Evolutionary conservation across 176 grass and related monocot species (phyloP).

Genomic region (Eleusine coracana): DNA sequence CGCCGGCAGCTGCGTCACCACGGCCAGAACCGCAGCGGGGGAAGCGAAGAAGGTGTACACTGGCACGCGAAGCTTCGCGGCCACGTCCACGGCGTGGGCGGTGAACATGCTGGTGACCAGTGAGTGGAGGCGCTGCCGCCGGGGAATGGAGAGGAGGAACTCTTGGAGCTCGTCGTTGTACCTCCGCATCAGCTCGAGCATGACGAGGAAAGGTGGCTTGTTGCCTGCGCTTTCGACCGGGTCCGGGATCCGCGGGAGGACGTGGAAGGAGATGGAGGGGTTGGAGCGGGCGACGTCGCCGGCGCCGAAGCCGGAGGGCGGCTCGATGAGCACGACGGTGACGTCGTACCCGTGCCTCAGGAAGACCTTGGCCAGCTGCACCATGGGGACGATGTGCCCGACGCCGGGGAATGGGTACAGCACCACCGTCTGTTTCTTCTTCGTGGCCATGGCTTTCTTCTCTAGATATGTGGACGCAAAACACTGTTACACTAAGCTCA

Average conservation of each 20-base stretch:
- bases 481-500: no score
- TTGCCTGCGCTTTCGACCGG: background rate
- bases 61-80: background rate
- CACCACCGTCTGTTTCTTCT: background rate
- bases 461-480: background rate
- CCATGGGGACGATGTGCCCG: slow-evolving; percentile 42
- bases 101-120: background rate
- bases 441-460: background rate
- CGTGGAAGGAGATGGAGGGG: slow-evolving; percentile 42
- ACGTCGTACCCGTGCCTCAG: slow-evolving; percentile 35
- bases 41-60: slow-evolving; percentile 7
- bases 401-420: slow-evolving; percentile 36
- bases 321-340: slow-evolving; percentile 31
- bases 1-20: background rate
- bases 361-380: slow-evolving; percentile 41
- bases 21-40: background rate
- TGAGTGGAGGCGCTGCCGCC: background rate
- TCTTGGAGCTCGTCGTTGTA: background rate
- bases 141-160: background rate
- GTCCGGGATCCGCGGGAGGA: slow-evolving; percentile 11
- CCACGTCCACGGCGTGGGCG: background rate
- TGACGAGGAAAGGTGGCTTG: background rate
- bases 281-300: slow-evolving; percentile 11
- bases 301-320: background rate
- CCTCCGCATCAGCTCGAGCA: background rate